A percentile compares a stretch with the other conserved stretches of the same genome.
Evolutionary conservation across 495 filamentous ascomycete genomes (phyloP).

Genomic region (Penicillium angulare): DNA sequence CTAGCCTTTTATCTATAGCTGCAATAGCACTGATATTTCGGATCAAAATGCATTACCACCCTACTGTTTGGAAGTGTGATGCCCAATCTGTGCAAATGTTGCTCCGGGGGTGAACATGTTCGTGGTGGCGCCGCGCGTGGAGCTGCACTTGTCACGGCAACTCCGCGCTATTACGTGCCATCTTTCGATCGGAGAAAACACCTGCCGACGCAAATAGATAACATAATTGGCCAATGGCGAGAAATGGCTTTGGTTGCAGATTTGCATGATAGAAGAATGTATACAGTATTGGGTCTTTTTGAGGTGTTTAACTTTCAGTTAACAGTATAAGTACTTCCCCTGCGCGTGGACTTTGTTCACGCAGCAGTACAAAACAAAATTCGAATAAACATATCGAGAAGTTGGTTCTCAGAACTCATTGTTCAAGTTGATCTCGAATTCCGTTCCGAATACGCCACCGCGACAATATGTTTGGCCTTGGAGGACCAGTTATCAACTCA

Average conservation of each 20-base stretch:
- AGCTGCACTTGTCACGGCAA: not conserved
- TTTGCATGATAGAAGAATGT: too few species aligned
- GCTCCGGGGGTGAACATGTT: not conserved
- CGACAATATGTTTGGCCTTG: not conserved
- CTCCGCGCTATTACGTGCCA: not conserved
- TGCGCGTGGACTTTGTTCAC: too few species aligned
- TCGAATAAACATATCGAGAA: too few species aligned
- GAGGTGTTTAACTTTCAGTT: too few species aligned
- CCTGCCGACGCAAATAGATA: not conserved
- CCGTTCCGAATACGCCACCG: not conserved
- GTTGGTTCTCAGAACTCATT: too few species aligned
- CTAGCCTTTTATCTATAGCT: too few species aligned
- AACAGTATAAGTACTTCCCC: too few species aligned
- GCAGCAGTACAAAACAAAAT: too few species aligned
- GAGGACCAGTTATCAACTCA: conserved; percentile 12
- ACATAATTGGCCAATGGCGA: not conserved
- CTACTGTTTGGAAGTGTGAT: not conserved
- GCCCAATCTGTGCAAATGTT: not conserved
- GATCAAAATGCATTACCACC: not conserved
- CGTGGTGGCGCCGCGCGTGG: not conserved
- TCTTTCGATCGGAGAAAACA: not conserved
- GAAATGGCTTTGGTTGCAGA: too few species aligned
- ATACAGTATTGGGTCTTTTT: too few species aligned
- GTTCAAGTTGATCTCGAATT: too few species aligned
- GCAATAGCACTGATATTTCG: too few species aligned